Base-by-base conservation (phyloP, 257 asterid genomes). In the Orobanche coerulescens region DNA sequence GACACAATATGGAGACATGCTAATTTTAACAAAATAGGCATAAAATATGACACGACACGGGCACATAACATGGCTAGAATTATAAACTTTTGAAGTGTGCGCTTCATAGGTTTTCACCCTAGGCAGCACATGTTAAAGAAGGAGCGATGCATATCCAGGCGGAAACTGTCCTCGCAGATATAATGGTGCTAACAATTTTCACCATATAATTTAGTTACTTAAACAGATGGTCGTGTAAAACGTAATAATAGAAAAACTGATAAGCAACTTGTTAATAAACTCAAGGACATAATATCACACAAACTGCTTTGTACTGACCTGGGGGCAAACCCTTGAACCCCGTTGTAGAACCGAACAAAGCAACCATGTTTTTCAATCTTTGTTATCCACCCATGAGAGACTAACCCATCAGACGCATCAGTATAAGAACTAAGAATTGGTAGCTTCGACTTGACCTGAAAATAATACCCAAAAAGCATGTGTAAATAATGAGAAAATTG, bases 341-440 rank as follows among this genome's bases (percentile, higher is more conserved):
- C 99, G 64, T 93, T 93, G 83, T 86, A 93, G 64, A 93, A 93
- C 67, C 93, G 94, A 73, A 93, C 97, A 76, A 93, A 93, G 75
- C 99, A 93, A 71, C 99, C 99, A 73, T 86, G 95, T 33, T 76
- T 79, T 72, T 93, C 99, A 51, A 86, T 86, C 76, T 86, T 93
- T 31, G 95, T 84, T 64, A 93, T 93, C 99, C 99, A 93, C 71
- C 99, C 97, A 71, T 93, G 99, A 58, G 96, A 83, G 65, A 81
- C 72, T 69, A 93, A 71, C 61, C 96, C 99, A 48, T 81, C 95
- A 72, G 74, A 73, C 19, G 95, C 95, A 76, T 93, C 99, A 36
- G 92, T 67, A 68, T 82, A 93, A 48, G 86, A 83, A 74, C 90
- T 79, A 62, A 93, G 84, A 72, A 84, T 84, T 28, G 69, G 79